Evolutionary conservation across 768 basidiomycete genomes (phyloP).

Genomic region (Russula sp.): DNA sequence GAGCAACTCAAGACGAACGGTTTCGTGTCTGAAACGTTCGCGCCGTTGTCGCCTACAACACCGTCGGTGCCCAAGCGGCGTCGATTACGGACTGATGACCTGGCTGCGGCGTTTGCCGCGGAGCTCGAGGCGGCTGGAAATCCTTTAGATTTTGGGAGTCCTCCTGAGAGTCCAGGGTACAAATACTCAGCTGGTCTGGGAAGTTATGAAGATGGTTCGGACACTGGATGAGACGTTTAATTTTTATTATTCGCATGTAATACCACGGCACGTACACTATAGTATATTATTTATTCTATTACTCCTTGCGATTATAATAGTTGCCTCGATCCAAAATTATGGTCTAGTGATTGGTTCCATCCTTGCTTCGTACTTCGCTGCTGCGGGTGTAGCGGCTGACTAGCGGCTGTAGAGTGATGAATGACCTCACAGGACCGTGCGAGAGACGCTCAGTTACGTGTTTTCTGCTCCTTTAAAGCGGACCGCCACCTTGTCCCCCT

Average conservation of each 20-base stretch:
- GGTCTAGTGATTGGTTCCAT: too few species aligned
- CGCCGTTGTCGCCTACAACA: constrained; percentile 31
- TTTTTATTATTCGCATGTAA: background rate
- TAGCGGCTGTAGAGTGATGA: too few species aligned
- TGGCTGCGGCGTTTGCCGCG: constrained; percentile 27
- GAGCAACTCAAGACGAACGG: constrained; percentile 70
- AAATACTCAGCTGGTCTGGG: constrained; percentile 8
- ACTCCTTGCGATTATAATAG: background rate
- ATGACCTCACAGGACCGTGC: too few species aligned
- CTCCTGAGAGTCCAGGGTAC: constrained; percentile 7
- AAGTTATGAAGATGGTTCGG: constrained; percentile 16
- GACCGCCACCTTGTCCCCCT: background rate
- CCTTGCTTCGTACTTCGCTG: too few species aligned
- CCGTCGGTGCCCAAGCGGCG: constrained; percentile 29
- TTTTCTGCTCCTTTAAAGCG: background rate
- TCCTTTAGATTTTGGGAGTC: constrained; percentile 14
- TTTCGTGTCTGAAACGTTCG: constrained; percentile 42
- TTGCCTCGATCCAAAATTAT: too few species aligned
- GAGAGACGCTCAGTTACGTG: too few species aligned
- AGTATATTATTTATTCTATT: constrained; percentile 6
- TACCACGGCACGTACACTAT: background rate
- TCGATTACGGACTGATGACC: constrained; percentile 28
- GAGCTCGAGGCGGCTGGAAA: constrained; percentile 28
- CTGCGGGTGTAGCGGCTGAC: background rate
- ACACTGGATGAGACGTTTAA: constrained; percentile 24